A percentile compares a stretch with the other conserved stretches of the same genome.
Conservation (phyloP, 345 rosid species). For the Limnanthes douglasii region DNA sequence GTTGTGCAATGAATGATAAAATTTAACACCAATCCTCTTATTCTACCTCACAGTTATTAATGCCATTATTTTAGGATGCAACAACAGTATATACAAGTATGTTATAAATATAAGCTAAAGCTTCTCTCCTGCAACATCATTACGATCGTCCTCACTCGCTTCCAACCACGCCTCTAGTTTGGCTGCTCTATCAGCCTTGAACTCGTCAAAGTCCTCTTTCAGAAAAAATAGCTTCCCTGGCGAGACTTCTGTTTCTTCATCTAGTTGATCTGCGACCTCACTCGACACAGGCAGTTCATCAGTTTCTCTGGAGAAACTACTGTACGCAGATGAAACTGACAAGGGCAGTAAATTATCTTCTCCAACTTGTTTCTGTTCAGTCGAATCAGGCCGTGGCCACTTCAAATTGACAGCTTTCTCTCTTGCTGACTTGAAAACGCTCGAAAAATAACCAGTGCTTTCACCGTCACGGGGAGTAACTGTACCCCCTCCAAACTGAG, state of each 20-base stretch:
- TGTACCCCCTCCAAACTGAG: conserved; percentile 27
- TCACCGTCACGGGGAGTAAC: conserved; percentile 21
- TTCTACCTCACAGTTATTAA: neutral
- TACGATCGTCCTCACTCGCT: conserved; percentile 12
- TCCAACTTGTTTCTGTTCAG: conserved; percentile 22
- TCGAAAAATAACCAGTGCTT: conserved; percentile 35
- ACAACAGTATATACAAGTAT: conserved; percentile 11
- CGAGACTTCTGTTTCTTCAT: conserved; percentile 8
- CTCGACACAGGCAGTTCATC: conserved; percentile 43
- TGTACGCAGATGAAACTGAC: conserved; percentile 22
- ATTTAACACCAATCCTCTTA: neutral
- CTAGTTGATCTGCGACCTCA: conserved; percentile 20
- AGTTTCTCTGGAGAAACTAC: conserved; percentile 27
- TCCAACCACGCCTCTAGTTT: conserved; percentile 49
- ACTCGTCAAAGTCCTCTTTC: conserved; percentile 22
- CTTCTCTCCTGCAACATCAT: neutral
- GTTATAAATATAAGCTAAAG: too few species aligned
- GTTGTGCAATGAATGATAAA: too few species aligned
- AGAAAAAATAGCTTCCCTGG: conserved; percentile 2
- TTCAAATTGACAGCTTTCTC: conserved; percentile 56
- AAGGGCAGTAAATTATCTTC: too few species aligned
- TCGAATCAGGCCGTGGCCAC: conserved; percentile 59
- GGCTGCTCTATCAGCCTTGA: conserved; percentile 46
- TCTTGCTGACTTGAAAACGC: conserved; percentile 53
- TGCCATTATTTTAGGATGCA: neutral